These are phyloP conservation scores for Microsporum canis DNA, from an alignment of 2,329 filamentous ascomycete genomes.

Conservation along the genomic window DNA sequence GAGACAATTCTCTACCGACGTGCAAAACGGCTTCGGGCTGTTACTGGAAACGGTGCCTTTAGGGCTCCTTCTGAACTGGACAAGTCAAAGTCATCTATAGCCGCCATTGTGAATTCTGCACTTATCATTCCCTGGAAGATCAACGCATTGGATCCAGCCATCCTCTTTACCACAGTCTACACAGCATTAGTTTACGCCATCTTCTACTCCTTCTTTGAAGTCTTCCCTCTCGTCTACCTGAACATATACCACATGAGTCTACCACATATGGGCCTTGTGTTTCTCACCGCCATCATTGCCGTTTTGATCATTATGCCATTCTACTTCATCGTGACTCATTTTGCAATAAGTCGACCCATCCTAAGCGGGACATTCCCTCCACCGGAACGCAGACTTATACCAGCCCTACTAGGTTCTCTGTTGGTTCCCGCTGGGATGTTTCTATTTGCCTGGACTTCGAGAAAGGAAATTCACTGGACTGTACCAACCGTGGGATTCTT, in stretches of 20 bases:
- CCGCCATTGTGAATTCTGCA: constrained; percentile 1
- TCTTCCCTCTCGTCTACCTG: constrained; percentile 15
- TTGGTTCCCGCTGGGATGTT: constrained; percentile 14
- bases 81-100: constrained; percentile 8
- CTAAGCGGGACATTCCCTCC: constrained; percentile 12
- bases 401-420: constrained; percentile 12
- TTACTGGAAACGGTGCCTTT: constrained; percentile 10
- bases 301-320: constrained; percentile 11
- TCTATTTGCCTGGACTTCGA: constrained; percentile 15
- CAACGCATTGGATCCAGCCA: constrained; percentile 2
- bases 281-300: constrained; percentile 12
- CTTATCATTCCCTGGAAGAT: constrained; percentile 1
- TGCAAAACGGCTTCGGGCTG: constrained; percentile 8
- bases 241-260: not conserved
- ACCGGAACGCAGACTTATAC: constrained; percentile 13
- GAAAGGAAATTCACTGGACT: constrained; percentile 28
- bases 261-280: constrained; percentile 2
- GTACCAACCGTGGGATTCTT: constrained; percentile 40
- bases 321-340: not conserved
- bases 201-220: constrained; percentile 17
- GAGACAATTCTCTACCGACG: constrained; percentile 13
- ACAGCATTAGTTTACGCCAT: constrained; percentile 16
- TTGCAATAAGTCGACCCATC: not conserved
- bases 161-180: constrained; percentile 5
- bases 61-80: constrained; percentile 19